Evolutionary conservation across 345 rosid species (phyloP).

Genomic region (Ceriops tagal): DNA sequence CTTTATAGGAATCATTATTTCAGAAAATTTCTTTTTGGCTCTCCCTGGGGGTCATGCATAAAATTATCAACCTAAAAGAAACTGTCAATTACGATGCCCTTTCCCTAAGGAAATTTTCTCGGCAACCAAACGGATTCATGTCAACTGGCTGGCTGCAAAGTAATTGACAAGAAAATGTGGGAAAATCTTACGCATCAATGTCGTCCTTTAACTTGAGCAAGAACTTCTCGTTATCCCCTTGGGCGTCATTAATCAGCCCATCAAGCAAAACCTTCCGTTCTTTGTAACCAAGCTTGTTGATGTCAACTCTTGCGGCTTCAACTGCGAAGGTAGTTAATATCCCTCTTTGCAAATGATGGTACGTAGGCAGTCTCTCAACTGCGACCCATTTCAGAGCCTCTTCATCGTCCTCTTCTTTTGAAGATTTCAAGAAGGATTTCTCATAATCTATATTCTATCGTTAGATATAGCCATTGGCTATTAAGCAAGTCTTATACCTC

Average conservation of each 20-base stretch:
- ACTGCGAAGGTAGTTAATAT: conserved; percentile 25
- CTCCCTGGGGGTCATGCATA: too few relatives aligned
- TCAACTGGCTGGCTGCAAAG: not conserved
- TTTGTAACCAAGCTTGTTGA: conserved; percentile 22
- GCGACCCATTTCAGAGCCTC: conserved; percentile 55
- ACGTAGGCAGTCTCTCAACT: conserved; percentile 44
- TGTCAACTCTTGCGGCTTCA: conserved; percentile 15
- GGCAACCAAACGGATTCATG: not conserved
- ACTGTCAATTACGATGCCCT: too few relatives aligned
- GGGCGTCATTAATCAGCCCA: conserved; percentile 12
- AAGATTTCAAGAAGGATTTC: conserved; percentile 3
- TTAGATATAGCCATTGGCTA: too few relatives aligned
- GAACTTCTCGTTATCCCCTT: conserved; percentile 23
- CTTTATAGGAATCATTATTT: not conserved
- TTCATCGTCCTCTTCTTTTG: conserved; percentile 33
- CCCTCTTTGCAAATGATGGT: conserved; percentile 38
- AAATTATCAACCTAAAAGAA: too few relatives aligned
- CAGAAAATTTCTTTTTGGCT: too few relatives aligned
- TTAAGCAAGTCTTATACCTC: too few relatives aligned
- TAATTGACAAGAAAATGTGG: not conserved
- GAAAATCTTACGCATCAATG: conserved; percentile 12
- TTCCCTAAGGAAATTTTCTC: too few relatives aligned
- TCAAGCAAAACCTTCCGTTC: conserved; percentile 16
- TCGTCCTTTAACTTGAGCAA: conserved; percentile 20
- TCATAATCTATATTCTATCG: too few relatives aligned